Base-by-base conservation (phyloP, 495 filamentous ascomycete species). In the Penicillium malachiteum region DNA sequence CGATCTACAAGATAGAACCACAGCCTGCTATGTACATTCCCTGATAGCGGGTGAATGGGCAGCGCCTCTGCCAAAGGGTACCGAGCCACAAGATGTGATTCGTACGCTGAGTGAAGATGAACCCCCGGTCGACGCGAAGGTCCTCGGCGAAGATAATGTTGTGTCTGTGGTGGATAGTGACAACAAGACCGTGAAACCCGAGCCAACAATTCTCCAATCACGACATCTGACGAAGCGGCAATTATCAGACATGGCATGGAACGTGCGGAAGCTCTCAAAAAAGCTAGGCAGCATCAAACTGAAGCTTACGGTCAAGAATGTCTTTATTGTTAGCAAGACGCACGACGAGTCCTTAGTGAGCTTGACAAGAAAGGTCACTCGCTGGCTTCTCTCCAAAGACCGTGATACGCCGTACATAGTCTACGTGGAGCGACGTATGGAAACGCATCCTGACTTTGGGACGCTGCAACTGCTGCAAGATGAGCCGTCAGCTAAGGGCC, bases 231-330 rank as follows among this genome's bases (percentile, higher is more conserved):
- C 92, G 2, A 98, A 97, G 72, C 88, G 86, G 55, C 90, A 98
- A 69, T 78, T 98, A 34, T 88, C 87, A 1, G 94, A 97, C 57
- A 96, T 98, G 94, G 91, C 92, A 0, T 91, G 90, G 83, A 92
- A 92, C 18, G 92, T 98, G 52, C 82, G 94, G 31, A 91, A 96
- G 64, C 76, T 98, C 44, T 89, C 88, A 31, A 91, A 96, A 68
- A 88, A 87, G 50, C 78, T 97, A 50, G 87, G 88, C 41, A 87
- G 82, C 68, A 83, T 96, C 62, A 80, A 81, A 52, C 75, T 96
- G 48, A 91, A 87, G 73, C 81, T 97, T 57, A 84, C 84, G 7
- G 89, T 94, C 50, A 84, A 84, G 70, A 88, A 79, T 53, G 82
- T 98, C 47, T 96, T 97, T 68, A 69, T 98, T 26, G 81, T 98